Conservation (phyloP, 164 flowering plant species). For the Macadamia integrifolia region DNA sequence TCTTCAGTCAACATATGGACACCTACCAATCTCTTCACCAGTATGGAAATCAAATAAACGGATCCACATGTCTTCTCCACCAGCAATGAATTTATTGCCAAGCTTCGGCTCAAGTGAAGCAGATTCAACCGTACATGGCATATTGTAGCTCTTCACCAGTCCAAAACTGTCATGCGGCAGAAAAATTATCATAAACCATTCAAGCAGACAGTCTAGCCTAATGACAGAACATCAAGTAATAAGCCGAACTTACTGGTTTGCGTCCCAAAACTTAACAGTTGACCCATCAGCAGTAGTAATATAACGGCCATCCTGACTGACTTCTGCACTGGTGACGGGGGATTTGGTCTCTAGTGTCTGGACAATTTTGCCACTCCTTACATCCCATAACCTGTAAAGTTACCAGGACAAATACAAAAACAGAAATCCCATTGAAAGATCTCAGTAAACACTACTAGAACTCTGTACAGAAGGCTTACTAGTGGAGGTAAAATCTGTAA, state of each 20-base stretch:
- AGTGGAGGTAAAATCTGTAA: no score
- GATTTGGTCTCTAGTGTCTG: slow-evolving; percentile 88
- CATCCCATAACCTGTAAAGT: slow-evolving; percentile 77
- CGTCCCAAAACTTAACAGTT: slow-evolving; percentile 95
- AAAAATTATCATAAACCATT: background rate
- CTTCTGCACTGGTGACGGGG: slow-evolving; percentile 94
- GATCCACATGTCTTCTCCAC: slow-evolving; percentile 99
- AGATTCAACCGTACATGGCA: slow-evolving; percentile 87
- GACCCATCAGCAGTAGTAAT: slow-evolving; percentile 97
- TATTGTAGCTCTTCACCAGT: slow-evolving; percentile 77
- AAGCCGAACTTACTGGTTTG: slow-evolving; percentile 70
- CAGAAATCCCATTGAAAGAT: background rate
- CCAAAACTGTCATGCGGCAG: slow-evolving; percentile 58
- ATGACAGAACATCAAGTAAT: background rate
- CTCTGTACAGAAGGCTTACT: no score
- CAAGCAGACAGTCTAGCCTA: background rate
- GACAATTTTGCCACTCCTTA: slow-evolving; percentile 76
- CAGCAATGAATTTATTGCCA: slow-evolving; percentile 90
- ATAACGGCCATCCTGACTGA: slow-evolving; percentile 97
- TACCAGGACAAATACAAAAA: slow-evolving; percentile 4
- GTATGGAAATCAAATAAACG: slow-evolving; percentile 88
- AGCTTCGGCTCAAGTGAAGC: slow-evolving; percentile 89
- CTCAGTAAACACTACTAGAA: no score
- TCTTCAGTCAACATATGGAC: background rate
- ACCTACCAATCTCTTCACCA: slow-evolving; percentile 87